Evolutionary conservation across 148 eudicot species (phyloP), one percentile per base, ranked within the genome.

Genomic region (Camellia lanceoleosa): DNA sequence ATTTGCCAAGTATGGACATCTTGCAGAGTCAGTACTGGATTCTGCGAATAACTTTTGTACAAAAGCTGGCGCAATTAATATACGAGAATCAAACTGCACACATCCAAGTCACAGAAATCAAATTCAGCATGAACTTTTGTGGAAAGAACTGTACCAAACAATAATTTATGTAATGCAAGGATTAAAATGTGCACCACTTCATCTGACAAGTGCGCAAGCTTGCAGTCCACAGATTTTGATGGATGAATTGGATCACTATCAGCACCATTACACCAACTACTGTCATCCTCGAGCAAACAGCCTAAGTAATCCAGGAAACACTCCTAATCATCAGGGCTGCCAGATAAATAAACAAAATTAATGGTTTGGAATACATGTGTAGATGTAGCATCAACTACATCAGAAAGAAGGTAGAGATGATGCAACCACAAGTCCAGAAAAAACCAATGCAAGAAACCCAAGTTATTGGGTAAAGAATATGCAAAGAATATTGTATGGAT

Each of bases 291-390:
- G 76, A 95, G 84, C 82, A 95, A 87, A 86, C 97, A 93, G 87
- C 97, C 92, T 61, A 95, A 80, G 84, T 89, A 95, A 80, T 93
- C 88, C 73, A 88, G 87, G 84, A 93, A 95, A 83, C 91, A 90
- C 78, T 93, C 93, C 99, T 97, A 95, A 70, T 95, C 99, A 87
- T 92, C 97, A 80, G 97, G 93, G 86, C 99, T 95, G 92, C 85
- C 83, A 87, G 64, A 60, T 74, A 84, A 83, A 76, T 62, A 76
- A 78, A 62, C 62, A 66, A 67, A 78, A 74, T 60, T 70, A 81
- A 81, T n/a, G 52, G 55, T 43, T 44, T 42, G 38, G 12, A 73
- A 43, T 10, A 16, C 58, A 46, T 71, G 68, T 52, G 59, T 58
- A 78, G 19, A 69, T 47, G 18, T 23, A 54, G 56, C 58, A 70